Evolutionary conservation across 208 protist genomes (phyloP), one percentile per base, ranked within the genome.

Genomic region (Balamuthia mandrillaris): DNA sequence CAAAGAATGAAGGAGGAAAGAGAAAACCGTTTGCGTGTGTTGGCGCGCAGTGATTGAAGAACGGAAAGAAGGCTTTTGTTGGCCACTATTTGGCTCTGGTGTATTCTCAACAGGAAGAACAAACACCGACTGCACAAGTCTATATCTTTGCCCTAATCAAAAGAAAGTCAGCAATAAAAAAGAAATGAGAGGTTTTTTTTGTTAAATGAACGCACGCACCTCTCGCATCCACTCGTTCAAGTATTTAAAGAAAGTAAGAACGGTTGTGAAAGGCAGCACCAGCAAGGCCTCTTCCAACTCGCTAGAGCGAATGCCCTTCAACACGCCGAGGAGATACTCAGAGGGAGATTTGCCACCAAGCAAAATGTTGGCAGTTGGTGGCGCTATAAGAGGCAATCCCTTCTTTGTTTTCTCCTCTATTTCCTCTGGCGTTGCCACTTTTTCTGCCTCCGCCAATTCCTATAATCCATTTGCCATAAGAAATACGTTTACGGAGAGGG

Each of bases 281-380:
- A 91, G 39, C 0, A 95, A 56, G 2, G 91, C 81, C 49, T 93
- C 87, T n/a, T 95, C 89, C 6, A 95, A 56, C 18, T 95, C 89
- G 39, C 72, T 86, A 24, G 86, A 16, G 27, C 74, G 61, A 7
- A 95, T 85, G 18, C 41, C 58, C 24, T 31, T 33, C 29, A 94
- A 47, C 24, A 65, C 60, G 29, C 84, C 77, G 16, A 91, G 66
- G 3, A 93, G 21, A 45, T 91, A 93, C 1, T 56, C 85, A 0
- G 42, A 56, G 0, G 77, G 81, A 1, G 68, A 82, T 58, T 75
- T 7, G 65, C 39, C 75, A 51, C 82, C 24, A 27, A 92, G 79
- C 47, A 85, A 58, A 33, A 68, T 52, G 54, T 90, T 52, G 3
- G 79, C 24, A 1, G 70, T 2, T 14, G 81, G 56, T 1, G 70